A percentile compares a stretch with the other conserved stretches of the same genome.
Conservation (phyloP, 2,329 filamentous ascomycete genomes). For the Trichoderma breve region DNA sequence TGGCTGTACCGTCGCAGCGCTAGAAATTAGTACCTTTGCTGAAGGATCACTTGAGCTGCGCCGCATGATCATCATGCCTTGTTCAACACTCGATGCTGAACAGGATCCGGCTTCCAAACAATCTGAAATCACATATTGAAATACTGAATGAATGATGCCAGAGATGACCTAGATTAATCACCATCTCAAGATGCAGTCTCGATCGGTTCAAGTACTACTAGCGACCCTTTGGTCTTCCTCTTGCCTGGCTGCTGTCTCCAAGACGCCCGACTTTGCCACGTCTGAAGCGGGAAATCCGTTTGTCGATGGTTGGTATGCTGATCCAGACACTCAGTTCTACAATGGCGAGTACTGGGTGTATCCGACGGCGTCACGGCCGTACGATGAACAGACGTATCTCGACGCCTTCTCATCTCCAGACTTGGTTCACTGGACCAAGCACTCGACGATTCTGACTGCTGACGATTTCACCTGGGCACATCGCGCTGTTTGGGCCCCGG, state of each 20-base stretch:
- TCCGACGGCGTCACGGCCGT: slow-evolving; percentile 44
- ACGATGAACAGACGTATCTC: slow-evolving; percentile 48
- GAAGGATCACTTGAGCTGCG: neutral
- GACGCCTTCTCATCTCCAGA: slow-evolving; percentile 51
- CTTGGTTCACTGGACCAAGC: slow-evolving; percentile 48
- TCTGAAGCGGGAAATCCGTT: slow-evolving; percentile 48
- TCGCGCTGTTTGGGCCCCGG: slow-evolving; percentile 48
- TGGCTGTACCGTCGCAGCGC: neutral
- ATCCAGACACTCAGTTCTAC: slow-evolving; percentile 49
- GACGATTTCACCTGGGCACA: slow-evolving; percentile 41
- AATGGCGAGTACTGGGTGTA: slow-evolving; percentile 47
- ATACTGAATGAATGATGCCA: neutral
- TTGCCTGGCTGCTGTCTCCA: neutral
- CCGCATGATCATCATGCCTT: neutral
- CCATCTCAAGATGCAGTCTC: neutral
- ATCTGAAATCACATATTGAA: neutral
- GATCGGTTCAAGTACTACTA: neutral
- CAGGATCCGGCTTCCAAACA: neutral
- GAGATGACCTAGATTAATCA: neutral
- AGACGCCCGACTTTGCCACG: slow-evolving; percentile 37
- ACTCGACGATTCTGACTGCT: slow-evolving; percentile 41
- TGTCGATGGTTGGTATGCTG: slow-evolving; percentile 50
- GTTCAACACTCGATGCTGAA: neutral
- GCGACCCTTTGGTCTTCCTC: slow-evolving; percentile 10
- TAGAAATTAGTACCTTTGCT: neutral